Conservation (phyloP, 2,329 filamentous ascomycete genomes). For the Fonsecaea nubica region DNA sequence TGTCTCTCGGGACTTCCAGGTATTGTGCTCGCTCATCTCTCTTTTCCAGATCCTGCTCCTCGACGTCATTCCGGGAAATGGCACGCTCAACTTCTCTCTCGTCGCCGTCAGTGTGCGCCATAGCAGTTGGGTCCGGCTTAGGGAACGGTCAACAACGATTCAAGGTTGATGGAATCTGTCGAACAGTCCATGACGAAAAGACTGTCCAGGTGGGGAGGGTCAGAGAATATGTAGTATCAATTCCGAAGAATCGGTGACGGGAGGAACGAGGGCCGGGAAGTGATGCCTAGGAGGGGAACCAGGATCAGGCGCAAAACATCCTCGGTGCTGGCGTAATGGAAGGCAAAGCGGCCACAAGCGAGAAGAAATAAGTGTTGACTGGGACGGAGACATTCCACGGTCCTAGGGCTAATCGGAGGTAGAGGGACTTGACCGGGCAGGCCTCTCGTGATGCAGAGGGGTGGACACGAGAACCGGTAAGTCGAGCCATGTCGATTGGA, state of each 20-base stretch:
- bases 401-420: conserved; percentile 4
- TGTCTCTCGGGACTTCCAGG: conserved; percentile 32
- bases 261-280: conserved; percentile 19
- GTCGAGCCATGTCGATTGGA: conserved; percentile 10
- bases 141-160: conserved; percentile 6
- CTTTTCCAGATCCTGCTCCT: conserved; percentile 40
- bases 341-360: conserved; percentile 28
- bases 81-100: conserved; percentile 36
- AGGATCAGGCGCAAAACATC: conserved; percentile 30
- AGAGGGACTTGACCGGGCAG: background rate
- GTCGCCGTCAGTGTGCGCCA: conserved; percentile 32
- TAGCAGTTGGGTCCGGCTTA: conserved; percentile 18
- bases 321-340: conserved; percentile 32
- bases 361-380: conserved; percentile 2
- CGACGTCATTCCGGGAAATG: conserved; percentile 39
- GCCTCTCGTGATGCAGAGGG: conserved; percentile 4
- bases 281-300: conserved; percentile 18
- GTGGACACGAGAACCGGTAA: background rate
- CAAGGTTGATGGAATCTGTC: conserved; percentile 5
- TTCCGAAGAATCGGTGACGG: conserved; percentile 26
- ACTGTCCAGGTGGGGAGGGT: conserved; percentile 19
- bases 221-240: conserved; percentile 25
- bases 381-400: background rate
- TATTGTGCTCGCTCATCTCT: conserved; percentile 35
- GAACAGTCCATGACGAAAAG: conserved; percentile 23